Conservation (phyloP, 768 basidiomycete genomes). For the Glaciozyma martinii region DNA sequence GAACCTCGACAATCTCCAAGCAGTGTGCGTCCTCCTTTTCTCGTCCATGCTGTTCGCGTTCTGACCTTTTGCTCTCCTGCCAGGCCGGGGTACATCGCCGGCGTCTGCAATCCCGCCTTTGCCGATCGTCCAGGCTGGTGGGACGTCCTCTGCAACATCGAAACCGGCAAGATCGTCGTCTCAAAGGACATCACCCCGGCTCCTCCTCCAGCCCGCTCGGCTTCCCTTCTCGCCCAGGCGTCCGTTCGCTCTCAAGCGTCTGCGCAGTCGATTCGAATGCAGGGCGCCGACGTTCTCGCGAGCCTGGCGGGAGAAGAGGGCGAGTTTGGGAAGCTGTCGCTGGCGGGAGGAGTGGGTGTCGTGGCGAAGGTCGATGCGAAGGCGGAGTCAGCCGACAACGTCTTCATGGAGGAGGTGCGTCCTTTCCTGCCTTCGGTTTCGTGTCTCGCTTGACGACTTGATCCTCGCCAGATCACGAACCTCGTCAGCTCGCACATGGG, state of each 20-base stretch:
- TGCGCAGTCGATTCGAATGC: slow-evolving; percentile 9
- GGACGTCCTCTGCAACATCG: slow-evolving; percentile 90
- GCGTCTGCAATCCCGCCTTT: slow-evolving; percentile 95
- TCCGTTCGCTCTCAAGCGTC: not conserved
- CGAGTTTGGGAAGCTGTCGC: slow-evolving; percentile 35
- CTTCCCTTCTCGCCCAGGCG: not conserved
- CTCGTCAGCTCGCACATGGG: slow-evolving; percentile 89
- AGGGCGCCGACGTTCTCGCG: too few species aligned
- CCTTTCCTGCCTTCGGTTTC: not conserved
- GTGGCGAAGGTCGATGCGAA: slow-evolving; percentile 22
- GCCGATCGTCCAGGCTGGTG: slow-evolving; percentile 67
- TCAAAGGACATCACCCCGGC: slow-evolving; percentile 62
- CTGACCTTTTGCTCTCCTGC: not conserved
- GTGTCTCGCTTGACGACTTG: too few species aligned
- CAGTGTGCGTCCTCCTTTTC: slow-evolving; percentile 52
- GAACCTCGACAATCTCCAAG: slow-evolving; percentile 75
- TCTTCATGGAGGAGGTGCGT: slow-evolving; percentile 84
- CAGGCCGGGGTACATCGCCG: slow-evolving; percentile 88
- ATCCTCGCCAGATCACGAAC: slow-evolving; percentile 54
- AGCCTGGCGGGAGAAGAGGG: too few species aligned
- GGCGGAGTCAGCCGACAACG: slow-evolving; percentile 69
- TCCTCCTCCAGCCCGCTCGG: not conserved
- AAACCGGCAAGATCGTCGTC: slow-evolving; percentile 73
- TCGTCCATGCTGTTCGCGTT: not conserved
- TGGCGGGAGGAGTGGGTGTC: slow-evolving; percentile 39